These are phyloP conservation scores for Breynia disticha DNA, from an alignment of 441 rosid genomes.

Conservation along the genomic window DNA sequence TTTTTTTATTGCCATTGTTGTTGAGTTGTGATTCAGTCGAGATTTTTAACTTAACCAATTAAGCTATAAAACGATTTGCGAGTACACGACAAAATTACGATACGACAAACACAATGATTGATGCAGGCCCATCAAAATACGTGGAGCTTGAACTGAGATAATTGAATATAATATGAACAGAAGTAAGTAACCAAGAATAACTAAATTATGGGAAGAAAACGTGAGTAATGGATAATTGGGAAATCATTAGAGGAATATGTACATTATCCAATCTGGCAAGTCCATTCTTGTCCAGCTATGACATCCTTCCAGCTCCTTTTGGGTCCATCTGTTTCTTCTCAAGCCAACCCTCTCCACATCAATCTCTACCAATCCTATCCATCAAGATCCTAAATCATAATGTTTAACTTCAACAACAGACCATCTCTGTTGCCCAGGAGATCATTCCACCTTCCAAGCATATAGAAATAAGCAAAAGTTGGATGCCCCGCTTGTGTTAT, in stretches of 20 bases:
- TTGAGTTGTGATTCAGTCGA: no score
- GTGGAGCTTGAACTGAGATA: no score
- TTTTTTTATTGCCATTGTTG: no score
- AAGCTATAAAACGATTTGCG: no score
- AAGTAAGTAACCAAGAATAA: not conserved
- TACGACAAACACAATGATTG: no score
- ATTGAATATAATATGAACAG: no score
- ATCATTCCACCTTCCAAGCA: slow-evolving; percentile 53
- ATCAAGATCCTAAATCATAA: not conserved
- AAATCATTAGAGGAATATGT: slow-evolving; percentile 24
- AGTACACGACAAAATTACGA: no score
- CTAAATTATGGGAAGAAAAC: slow-evolving; percentile 3
- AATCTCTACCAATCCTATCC: not conserved
- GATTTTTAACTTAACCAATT: no score
- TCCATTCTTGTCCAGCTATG: slow-evolving; percentile 30
- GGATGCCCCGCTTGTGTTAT: slow-evolving; percentile 22
- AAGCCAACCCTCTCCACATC: slow-evolving; percentile 10
- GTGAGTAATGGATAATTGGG: slow-evolving; percentile 11
- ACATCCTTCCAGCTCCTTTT: slow-evolving; percentile 27
- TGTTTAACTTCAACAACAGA: not conserved
- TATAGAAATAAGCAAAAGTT: slow-evolving; percentile 53
- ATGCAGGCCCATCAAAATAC: no score
- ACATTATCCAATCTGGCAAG: slow-evolving; percentile 32
- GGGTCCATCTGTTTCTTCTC: slow-evolving; percentile 25
- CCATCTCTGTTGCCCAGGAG: not conserved